phyloP scores from a whole-genome alignment of 1,139 yeast species.

The Pneumocystis oryctolagi region DNA sequence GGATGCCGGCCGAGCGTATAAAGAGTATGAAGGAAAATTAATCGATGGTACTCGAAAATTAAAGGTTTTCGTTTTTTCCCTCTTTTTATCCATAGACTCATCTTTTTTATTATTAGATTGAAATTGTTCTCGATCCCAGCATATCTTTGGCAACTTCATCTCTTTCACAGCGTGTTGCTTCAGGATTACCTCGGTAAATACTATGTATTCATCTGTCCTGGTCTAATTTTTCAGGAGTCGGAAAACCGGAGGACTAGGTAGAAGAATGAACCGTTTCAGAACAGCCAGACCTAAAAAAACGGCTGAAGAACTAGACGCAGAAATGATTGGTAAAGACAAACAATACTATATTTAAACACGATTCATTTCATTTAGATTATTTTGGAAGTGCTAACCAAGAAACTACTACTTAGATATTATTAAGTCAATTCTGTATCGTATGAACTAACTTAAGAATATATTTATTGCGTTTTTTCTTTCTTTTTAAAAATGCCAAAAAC shows the following conservation, averaged over 20 bases:
- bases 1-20: conserved; percentile 66
- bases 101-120: conserved; percentile 31
- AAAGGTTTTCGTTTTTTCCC: conserved; percentile 22
- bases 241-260: conserved; percentile 5
- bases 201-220: conserved; percentile 9
- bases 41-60: conserved; percentile 67
- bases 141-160: conserved; percentile 54
- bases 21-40: conserved; percentile 80
- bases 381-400: neutral
- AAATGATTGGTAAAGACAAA: conserved; percentile 53
- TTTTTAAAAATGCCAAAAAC: neutral
- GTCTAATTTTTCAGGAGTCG: neutral
- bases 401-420: neutral
- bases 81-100: neutral
- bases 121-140: conserved; percentile 74
- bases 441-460: neutral
- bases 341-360: neutral
- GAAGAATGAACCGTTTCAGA: conserved; percentile 10
- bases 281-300: conserved; percentile 41
- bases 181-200: conserved; percentile 4
- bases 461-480: neutral
- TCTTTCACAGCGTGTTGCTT: conserved; percentile 9
- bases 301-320: conserved; percentile 81
- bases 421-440: neutral
- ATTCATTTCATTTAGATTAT: neutral